Base-by-base conservation (phyloP, 768 basidiomycete genomes). In the Saitozyma podzolica region DNA sequence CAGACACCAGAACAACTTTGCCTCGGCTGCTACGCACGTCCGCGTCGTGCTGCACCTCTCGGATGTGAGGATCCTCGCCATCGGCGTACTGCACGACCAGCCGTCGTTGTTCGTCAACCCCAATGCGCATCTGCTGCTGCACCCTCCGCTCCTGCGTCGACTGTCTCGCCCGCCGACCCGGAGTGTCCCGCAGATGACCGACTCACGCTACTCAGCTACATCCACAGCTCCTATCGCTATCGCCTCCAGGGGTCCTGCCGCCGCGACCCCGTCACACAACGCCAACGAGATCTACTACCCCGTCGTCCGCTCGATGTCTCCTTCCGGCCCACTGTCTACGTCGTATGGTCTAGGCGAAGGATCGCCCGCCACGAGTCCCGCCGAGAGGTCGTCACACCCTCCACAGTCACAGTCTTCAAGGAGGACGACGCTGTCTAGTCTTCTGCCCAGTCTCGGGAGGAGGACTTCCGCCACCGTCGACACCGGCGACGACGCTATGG, bases 1-100 rank as follows among this genome's bases (percentile, higher is more conserved):
- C 64, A 73, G 71, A 58, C 61, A 66, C 43, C 77, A 78, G 57
- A 78, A 77, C 66, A 77, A 77, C 59, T 67, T 78, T 20, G 55
- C 70, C n/a, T 17, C 62, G 4, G 67, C 70, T 10, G 66, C 67
- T 0, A 75, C 75, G 5, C 64, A 72, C 13, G 65, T 74, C 16
- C 65, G 77, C 14, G 72, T 74, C 1, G 40, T 72, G 16, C 57
- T 70, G 3, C 75, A 77, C 56, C 62, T 78, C 0, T 68, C 72
- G 55, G 77, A 78, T 53, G 66, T 78, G 13, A 56, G 74, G 47
- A 71, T 78, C 19, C 42, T 78, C 37, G 71, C 72, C 10, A 42
- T 78, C 8, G 77, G 77, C 3, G 69, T 70, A 8, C 54, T 75
- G n/a, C 58, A 64, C 29, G 37, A 53, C 17, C 67, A 72, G 19